Percentiles rank a stretch among this genome's conserved stretches.
Conservation (phyloP, 345 rosid genomes). For the Populus simonii region DNA sequence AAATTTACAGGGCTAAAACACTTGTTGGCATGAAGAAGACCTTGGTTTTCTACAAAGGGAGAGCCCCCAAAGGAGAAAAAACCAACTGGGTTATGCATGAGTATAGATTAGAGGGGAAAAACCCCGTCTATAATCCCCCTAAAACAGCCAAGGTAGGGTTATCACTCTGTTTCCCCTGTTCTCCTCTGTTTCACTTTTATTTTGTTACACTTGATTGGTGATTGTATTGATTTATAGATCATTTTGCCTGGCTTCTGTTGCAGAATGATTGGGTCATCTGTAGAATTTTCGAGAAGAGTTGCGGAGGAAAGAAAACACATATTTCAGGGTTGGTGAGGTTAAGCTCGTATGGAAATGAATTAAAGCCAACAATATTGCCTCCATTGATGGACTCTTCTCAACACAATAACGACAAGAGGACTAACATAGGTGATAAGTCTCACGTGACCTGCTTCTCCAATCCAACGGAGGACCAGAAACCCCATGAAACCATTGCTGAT, state of each 20-base stretch:
- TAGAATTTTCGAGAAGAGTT: conserved; percentile 61
- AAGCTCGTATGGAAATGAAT: conserved; percentile 29
- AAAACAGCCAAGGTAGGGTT: conserved; percentile 14
- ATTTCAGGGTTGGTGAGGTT: conserved; percentile 17
- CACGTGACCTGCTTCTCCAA: conserved; percentile 43
- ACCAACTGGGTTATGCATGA: conserved; percentile 29
- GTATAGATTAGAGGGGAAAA: conserved; percentile 22
- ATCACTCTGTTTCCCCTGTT: conserved; percentile 1
- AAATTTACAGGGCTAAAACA: conserved; percentile 14
- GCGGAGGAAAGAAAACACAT: conserved; percentile 50
- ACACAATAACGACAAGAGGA: conserved; percentile 11
- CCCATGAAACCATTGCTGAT: not conserved
- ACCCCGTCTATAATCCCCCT: conserved; percentile 3
- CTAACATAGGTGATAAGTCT: conserved; percentile 19
- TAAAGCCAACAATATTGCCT: conserved; percentile 41
- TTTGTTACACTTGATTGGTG: not conserved
- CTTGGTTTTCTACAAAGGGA: conserved; percentile 23
- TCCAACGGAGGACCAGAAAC: conserved; percentile 15
- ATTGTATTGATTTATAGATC: not conserved
- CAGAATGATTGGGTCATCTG: conserved; percentile 87
- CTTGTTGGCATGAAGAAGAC: conserved; percentile 30
- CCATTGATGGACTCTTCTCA: conserved; percentile 62
- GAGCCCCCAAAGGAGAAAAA: conserved; percentile 21
- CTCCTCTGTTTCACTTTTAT: not conserved
- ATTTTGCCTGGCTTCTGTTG: conserved; percentile 4